Base-by-base conservation (phyloP, 805 yeast species). In the Kodamaea restingae region DNA sequence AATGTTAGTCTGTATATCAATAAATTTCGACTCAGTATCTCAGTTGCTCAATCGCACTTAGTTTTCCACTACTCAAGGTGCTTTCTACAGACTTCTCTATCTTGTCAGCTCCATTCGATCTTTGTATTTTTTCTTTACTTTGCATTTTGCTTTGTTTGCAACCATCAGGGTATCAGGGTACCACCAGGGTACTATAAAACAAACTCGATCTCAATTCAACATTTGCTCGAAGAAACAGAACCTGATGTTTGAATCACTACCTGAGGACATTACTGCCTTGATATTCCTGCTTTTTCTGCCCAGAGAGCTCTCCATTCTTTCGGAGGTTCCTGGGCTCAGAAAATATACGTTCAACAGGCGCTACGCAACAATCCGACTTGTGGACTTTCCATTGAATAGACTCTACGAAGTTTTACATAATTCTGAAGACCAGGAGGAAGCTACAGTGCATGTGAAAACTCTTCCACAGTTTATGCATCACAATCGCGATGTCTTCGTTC, bases 301-400 rank as follows among this genome's bases (percentile, higher is more conserved):
- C 5, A 25, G 37, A 11, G 37, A 35, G 15, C 31, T 28, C 4
- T 2, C 32, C 17, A 18, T 24, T 12, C 24, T 35, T 11, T 18
- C 32, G 10, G 28, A n/a, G 7, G 25, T 35, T 5, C 37, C 38
- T 2, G 20, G 12, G 4, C 28, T 35, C 11, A 3, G 33, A 7
- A 22, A 35, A 6, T 32, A 28, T 27, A 33, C 38, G 21, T 21
- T 35, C 33, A 35, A 35, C 26, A 14, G 15, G 8, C 20, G 38
- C 7, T 35, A 35, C 26, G 26, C 38, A n/a, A 30, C 30, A 3
- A 14, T 35, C 4, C 32, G 38, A 2, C 22, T 35, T 10, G 38
- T 20, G 5, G 32, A 28, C 21, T 35, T 35, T 22, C 32, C 38
- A 3, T 28, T 35, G 28, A 18, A 29, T 8, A 30, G 28, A 20